A percentile compares a stretch with the other conserved stretches of the same genome.
phyloP scores from a whole-genome alignment of 768 basidiomycete species.

The Lactarius sanguifluus region DNA sequence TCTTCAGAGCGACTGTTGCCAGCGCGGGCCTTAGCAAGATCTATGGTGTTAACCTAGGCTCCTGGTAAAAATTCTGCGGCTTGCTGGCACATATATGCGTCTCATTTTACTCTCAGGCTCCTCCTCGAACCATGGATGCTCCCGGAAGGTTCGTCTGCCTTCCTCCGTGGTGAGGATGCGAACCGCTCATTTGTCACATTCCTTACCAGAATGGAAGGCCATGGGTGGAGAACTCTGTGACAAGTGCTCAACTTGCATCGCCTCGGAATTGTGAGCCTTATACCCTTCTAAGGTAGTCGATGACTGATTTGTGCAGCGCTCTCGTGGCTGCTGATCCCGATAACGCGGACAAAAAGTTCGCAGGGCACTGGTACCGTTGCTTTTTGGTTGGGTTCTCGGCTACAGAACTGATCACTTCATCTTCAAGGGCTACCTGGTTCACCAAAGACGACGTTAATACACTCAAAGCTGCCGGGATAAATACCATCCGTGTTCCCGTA shows the following conservation, averaged over 20 bases:
- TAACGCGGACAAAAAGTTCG: slow-evolving; percentile 54
- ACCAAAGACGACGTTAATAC: slow-evolving; percentile 56
- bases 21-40: slow-evolving; percentile 45
- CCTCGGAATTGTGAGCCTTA: slow-evolving; percentile 61
- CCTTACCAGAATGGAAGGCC: slow-evolving; percentile 54
- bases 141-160: slow-evolving; percentile 48
- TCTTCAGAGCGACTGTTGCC: background rate
- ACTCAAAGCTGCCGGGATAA: slow-evolving; percentile 58
- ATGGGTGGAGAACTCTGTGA: slow-evolving; percentile 71
- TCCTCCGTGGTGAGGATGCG: background rate
- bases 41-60: slow-evolving; percentile 71
- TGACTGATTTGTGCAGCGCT: slow-evolving; percentile 41
- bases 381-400: background rate
- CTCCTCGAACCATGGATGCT: slow-evolving; percentile 84
- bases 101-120: slow-evolving; percentile 49
- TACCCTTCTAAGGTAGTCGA: slow-evolving; percentile 49
- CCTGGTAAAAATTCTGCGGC: slow-evolving; percentile 44
- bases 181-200: background rate
- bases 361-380: slow-evolving; percentile 57
- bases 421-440: slow-evolving; percentile 66
- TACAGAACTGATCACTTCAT: slow-evolving; percentile 3
- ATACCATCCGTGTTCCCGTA: slow-evolving; percentile 77
- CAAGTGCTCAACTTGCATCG: slow-evolving; percentile 63
- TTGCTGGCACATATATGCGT: slow-evolving; percentile 7
- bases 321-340: slow-evolving; percentile 60